phyloP scores from a whole-genome alignment of 2,329 filamentous ascomycete species.

The Pseudovirgaria hyperparasitica region DNA sequence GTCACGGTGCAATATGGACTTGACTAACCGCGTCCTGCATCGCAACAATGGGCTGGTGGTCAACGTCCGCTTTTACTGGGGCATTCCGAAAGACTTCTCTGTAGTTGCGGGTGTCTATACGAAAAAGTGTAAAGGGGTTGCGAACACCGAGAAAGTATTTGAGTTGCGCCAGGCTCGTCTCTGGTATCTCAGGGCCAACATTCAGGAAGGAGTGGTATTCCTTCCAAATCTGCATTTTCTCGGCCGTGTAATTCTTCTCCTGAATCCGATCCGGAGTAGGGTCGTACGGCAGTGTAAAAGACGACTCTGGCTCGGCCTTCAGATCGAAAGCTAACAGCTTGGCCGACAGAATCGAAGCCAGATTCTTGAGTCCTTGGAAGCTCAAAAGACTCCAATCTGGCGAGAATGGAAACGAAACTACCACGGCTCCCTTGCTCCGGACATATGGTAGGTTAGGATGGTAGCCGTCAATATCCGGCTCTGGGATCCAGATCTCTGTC shows the following conservation, averaged over 20 bases:
- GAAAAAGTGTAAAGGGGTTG: slow-evolving; percentile 55
- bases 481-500: slow-evolving; percentile 56
- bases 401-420: slow-evolving; percentile 50
- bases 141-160: slow-evolving; percentile 53
- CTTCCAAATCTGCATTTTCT: slow-evolving; percentile 53
- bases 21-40: slow-evolving; percentile 57
- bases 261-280: slow-evolving; percentile 46
- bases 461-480: slow-evolving; percentile 42
- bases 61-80: slow-evolving; percentile 43
- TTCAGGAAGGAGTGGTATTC: slow-evolving; percentile 39
- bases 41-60: slow-evolving; percentile 52
- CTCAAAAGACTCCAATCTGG: slow-evolving; percentile 20
- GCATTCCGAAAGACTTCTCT: slow-evolving; percentile 50
- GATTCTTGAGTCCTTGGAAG: slow-evolving; percentile 18
- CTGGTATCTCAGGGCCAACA: slow-evolving; percentile 29
- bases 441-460: slow-evolving; percentile 35
- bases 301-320: slow-evolving; percentile 43
- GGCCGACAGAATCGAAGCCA: slow-evolving; percentile 20
- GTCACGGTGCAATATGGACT: slow-evolving; percentile 1
- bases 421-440: slow-evolving; percentile 46
- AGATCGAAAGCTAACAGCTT: slow-evolving; percentile 13
- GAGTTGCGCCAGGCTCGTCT: slow-evolving; percentile 50
- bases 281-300: slow-evolving; percentile 54
- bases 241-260: slow-evolving; percentile 44
- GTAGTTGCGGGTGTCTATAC: slow-evolving; percentile 45